Evolutionary conservation across 331 rosid species (phyloP).

Genomic region (Prunus yedoensis): DNA sequence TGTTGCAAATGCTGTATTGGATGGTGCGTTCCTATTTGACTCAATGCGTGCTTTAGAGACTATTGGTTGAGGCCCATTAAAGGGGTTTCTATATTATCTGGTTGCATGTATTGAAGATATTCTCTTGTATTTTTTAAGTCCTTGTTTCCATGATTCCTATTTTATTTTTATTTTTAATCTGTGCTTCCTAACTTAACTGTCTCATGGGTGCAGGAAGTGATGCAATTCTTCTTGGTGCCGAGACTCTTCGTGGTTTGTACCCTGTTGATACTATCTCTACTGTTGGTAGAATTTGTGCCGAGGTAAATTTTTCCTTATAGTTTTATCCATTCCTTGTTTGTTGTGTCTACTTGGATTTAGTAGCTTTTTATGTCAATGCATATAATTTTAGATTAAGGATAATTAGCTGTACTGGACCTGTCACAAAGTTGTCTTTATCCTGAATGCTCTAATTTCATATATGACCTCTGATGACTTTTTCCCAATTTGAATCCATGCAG

Average conservation of each 20-base stretch:
- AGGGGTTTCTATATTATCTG: not conserved
- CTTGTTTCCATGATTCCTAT: constrained; percentile 2
- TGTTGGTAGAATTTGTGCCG: constrained; percentile 88
- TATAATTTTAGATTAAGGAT: not conserved
- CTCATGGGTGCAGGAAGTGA: constrained; percentile 75
- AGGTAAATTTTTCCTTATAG: constrained; percentile 45
- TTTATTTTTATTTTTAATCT: not conserved
- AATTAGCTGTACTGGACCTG: not conserved
- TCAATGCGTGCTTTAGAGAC: not conserved
- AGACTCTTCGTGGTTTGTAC: constrained; percentile 92
- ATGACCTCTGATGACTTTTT: not conserved
- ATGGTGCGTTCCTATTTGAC: constrained; percentile 55
- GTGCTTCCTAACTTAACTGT: constrained; percentile 21
- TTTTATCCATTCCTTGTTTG: not conserved
- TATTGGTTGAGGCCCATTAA: constrained; percentile 13
- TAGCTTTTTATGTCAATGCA: not conserved
- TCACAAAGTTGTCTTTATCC: not conserved
- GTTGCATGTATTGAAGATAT: not conserved
- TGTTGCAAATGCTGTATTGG: constrained; percentile 99
- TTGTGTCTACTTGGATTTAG: not conserved
- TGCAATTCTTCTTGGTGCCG: constrained; percentile 98
- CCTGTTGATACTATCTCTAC: constrained; percentile 92
- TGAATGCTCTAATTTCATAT: not conserved
- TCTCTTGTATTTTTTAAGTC: not conserved
- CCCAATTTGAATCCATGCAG: constrained; percentile 37